Evolutionary conservation across 108 stramenopile genomes (phyloP), one percentile per base, ranked within the genome.

Genomic region (Skeletonema costatum): DNA sequence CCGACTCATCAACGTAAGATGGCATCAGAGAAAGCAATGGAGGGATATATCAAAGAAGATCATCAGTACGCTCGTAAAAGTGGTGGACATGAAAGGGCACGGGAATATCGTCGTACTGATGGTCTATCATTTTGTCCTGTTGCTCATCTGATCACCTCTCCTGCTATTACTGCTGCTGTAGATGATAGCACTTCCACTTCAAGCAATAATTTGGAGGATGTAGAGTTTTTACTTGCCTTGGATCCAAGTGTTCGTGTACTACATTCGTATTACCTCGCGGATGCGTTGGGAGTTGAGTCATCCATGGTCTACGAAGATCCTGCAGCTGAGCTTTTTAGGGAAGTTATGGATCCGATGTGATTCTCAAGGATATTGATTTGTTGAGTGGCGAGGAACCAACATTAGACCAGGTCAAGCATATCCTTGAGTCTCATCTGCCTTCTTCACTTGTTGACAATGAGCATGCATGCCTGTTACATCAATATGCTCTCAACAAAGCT

Each of bases 221-320:
- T 81, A 61, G 80, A 81, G 31, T 81, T 81, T 51, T 63, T 81
- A 29, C 68, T 81, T 25, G 46, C 80, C 9, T 35, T 75, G 3
- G 59, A 75, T 29, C 80, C 80, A 60, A 65, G 68, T n/a, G 74
- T 81, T 29, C 51, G 68, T 13, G 69, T 81, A 12, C 51, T 81
- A 14, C 73, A 81, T 51, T 63, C 64, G 12, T 71, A 81, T 67
- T 81, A 75, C 56, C 51, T 81, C 11, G 68, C 67, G 35, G 80
- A 81, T 66, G 80, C 74, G 3, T 36, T 75, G 13, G 74, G 70
- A 2, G 42, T 71, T n/a, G 74, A 81, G 38, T 70, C 69, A 21
- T 66, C 62, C 30, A 41, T 64, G 21, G 44, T 66, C 11, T 64
- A 71, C 17, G 31, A 65, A 6, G 38, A 66, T 19, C 53, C 39